These are phyloP conservation scores for Russula brevipes DNA, from an alignment of 768 basidiomycete genomes.

Conservation along the genomic window DNA sequence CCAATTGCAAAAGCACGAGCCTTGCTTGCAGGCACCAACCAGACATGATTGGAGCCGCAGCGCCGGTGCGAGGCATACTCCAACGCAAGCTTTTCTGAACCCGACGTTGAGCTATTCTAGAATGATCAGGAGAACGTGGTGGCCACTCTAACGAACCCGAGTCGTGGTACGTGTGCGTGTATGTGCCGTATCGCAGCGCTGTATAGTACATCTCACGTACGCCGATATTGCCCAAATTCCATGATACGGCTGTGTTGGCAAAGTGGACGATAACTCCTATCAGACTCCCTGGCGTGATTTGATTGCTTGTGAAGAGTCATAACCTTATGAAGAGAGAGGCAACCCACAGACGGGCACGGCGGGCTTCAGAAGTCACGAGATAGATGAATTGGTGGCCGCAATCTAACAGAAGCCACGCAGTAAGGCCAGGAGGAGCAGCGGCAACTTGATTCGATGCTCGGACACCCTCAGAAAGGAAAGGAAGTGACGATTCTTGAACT, in stretches of 20 bases:
- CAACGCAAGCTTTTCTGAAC: background rate
- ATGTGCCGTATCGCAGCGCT: background rate
- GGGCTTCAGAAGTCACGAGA: background rate
- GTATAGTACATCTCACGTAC: constrained; percentile 6
- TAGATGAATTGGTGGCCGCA: background rate
- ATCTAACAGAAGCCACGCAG: background rate
- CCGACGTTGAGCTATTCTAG: background rate
- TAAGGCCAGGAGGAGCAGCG: background rate
- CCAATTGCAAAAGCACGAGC: background rate
- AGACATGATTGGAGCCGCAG: background rate
- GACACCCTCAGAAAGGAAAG: background rate
- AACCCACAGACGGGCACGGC: background rate
- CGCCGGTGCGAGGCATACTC: background rate
- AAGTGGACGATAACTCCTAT: background rate
- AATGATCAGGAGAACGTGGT: background rate
- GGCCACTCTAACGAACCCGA: background rate
- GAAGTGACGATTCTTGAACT: background rate
- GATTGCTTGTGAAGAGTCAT: background rate
- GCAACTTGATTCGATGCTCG: background rate
- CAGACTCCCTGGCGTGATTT: background rate
- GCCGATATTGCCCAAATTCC: background rate
- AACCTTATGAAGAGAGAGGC: background rate
- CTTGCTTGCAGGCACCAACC: background rate
- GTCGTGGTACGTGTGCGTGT: background rate
- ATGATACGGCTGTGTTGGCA: background rate